A percentile compares a stretch with the other conserved stretches of the same genome.
These are phyloP conservation scores for Podila epigama DNA, from an alignment of 192 early-diverging fungal species.

Conservation along the genomic window DNA sequence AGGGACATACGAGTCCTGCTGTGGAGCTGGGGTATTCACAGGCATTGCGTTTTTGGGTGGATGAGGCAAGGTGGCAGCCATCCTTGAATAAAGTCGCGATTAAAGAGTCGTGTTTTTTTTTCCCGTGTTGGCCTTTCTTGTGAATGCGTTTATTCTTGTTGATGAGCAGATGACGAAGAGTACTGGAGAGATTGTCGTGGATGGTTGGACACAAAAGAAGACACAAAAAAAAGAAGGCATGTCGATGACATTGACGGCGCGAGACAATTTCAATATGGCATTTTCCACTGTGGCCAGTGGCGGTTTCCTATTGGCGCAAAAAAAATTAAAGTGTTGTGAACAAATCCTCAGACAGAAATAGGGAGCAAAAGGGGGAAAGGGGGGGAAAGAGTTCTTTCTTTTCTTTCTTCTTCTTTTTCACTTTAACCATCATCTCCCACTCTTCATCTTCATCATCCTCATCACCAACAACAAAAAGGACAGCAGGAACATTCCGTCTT, in stretches of 20 bases:
- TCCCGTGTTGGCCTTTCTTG: too few relatives aligned
- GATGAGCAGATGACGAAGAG: neutral
- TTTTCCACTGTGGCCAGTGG: conserved; percentile 10
- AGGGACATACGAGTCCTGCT: conserved; percentile 20
- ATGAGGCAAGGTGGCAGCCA: neutral
- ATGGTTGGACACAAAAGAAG: neutral
- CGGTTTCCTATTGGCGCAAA: conserved; percentile 28
- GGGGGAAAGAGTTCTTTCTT: neutral
- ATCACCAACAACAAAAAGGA: neutral
- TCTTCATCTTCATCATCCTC: neutral
- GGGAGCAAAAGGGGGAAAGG: neutral
- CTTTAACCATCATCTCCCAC: too few relatives aligned
- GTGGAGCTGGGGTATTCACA: neutral
- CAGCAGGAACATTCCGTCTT: neutral
- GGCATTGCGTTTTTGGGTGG: conserved; percentile 11
- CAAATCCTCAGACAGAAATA: neutral
- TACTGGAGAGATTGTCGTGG: neutral
- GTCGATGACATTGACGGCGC: neutral
- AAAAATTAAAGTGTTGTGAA: neutral
- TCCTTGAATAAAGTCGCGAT: too few relatives aligned
- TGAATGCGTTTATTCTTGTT: neutral
- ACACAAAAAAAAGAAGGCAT: neutral
- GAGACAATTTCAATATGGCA: neutral
- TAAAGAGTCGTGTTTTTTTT: too few relatives aligned
- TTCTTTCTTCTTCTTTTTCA: neutral